Evolutionary conservation across 495 filamentous ascomycete species (phyloP).

Genomic region (Glarea lozoyensis): DNA sequence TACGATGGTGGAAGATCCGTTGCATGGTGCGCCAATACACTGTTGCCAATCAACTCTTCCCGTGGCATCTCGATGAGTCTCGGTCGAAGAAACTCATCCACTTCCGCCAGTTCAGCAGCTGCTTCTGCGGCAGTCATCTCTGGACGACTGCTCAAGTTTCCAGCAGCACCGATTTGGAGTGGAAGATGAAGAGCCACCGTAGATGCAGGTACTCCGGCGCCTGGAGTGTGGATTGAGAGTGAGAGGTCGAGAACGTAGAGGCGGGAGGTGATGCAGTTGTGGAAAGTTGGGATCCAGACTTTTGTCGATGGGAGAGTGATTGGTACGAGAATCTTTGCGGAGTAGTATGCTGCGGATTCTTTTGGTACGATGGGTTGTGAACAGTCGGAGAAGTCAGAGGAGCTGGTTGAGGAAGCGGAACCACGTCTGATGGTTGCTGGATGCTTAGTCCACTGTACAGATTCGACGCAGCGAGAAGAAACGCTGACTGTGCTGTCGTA

Average conservation of each 20-base stretch:
- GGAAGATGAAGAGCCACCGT: constrained; percentile 60
- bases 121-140: constrained; percentile 7
- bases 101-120: constrained; percentile 23
- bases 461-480: constrained; percentile 53
- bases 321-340: constrained; percentile 60
- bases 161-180: constrained; percentile 58
- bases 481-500: constrained; percentile 57
- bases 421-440: constrained; percentile 36
- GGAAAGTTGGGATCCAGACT: constrained; percentile 79
- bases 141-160: constrained; percentile 1
- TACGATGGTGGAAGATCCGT: constrained; percentile 16
- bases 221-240: constrained; percentile 50
- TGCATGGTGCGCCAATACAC: constrained; percentile 4
- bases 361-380: background rate
- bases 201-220: constrained; percentile 43
- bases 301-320: constrained; percentile 57
- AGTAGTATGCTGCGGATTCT: constrained; percentile 47
- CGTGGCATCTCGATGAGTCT: constrained; percentile 29
- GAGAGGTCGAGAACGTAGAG: constrained; percentile 67
- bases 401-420: constrained; percentile 25
- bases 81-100: constrained; percentile 40
- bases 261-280: constrained; percentile 75
- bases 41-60: constrained; percentile 13
- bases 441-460: constrained; percentile 51
- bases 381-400: constrained; percentile 15